These are phyloP conservation scores for Aspergillaceae sp. DNA, from an alignment of 2,329 filamentous ascomycete species.

Conservation along the genomic window DNA sequence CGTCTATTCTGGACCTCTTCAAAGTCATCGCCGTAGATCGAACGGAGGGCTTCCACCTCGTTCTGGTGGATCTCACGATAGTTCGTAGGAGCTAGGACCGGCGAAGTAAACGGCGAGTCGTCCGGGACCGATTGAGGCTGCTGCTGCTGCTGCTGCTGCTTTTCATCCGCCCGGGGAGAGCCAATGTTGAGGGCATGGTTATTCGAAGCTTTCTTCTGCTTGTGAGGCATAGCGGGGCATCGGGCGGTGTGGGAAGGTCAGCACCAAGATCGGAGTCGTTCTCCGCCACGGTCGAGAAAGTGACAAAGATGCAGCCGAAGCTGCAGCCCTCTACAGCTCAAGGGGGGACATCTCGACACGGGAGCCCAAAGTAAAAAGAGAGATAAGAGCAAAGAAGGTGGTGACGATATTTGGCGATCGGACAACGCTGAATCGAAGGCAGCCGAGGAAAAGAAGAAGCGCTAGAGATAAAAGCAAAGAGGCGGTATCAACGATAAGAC, in stretches of 20 bases:
- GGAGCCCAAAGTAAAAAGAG: conserved; percentile 7
- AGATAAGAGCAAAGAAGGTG: conserved; percentile 3
- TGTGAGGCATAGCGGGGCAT: conserved; percentile 38
- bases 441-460: not conserved
- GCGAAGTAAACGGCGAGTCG: conserved; percentile 22
- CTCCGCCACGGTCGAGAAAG: conserved; percentile 18
- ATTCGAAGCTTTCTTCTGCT: conserved; percentile 33
- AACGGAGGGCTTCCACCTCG: conserved; percentile 74
- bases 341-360: conserved; percentile 17
- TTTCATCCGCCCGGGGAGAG: conserved; percentile 30
- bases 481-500: conserved; percentile 12
- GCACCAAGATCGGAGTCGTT: conserved; percentile 18
- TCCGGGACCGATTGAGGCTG: conserved; percentile 16
- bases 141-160: conserved; percentile 7
- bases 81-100: conserved; percentile 41
- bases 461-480: conserved; percentile 7
- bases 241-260: conserved; percentile 22
- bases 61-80: conserved; percentile 82
- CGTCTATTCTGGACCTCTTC: conserved; percentile 59
- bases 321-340: conserved; percentile 34
- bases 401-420: too few relatives aligned
- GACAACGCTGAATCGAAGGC: conserved; percentile 2
- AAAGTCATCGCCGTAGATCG: conserved; percentile 87
- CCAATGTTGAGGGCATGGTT: conserved; percentile 23
- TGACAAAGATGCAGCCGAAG: conserved; percentile 36